Base-by-base conservation (phyloP, 2,329 filamentous ascomycete genomes). In the Bipolaris bicolor region DNA sequence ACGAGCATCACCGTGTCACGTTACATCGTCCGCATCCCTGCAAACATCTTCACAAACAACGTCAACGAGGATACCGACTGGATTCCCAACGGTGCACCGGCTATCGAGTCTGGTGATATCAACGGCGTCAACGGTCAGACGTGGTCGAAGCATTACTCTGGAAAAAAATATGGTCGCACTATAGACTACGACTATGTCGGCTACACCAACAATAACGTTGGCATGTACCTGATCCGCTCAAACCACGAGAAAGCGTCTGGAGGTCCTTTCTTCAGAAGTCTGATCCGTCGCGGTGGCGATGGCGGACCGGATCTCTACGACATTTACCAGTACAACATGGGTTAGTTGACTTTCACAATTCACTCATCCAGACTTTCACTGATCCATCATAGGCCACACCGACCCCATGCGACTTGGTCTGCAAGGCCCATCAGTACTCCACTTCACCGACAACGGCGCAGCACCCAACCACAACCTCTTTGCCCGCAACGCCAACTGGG, bases 291-390 rank as follows among this genome's bases (percentile, higher is more conserved):
- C 16, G 77, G 75, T 31, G 63, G 65, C 10, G 45, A 54, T 3
- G 70, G 65, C 16, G 76, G 76, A 10, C 76, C 76, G 15, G 78
- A 80, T 52, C 64, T 80, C 15, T 79, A 79, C 58, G 78, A 79
- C 22, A 79, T 79, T 54, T 77, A 79, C 46, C 76, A 78, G 55
- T 80, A 79, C 65, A 78, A 75, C 60, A 79, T 79, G 78, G 77
- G 77, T 68, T 52, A 7, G 56, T 31, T 22, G n/a, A 22, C 0
- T n/a, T 20, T 16, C 7, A 15, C 22, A 39, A 9, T 24, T 0
- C 18, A 4, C 7, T 24, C 1, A 15, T 6, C 16, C 7, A 3
- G 2, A 6, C n/a, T 13, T 3, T 18, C 11, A 48, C 33, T 62
- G 13, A 62, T 16, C 0, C 36, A n/a, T 2, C 6, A 2, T 5